Conservation (phyloP, 2,329 filamentous ascomycete species). For the Botrytis elliptica region DNA sequence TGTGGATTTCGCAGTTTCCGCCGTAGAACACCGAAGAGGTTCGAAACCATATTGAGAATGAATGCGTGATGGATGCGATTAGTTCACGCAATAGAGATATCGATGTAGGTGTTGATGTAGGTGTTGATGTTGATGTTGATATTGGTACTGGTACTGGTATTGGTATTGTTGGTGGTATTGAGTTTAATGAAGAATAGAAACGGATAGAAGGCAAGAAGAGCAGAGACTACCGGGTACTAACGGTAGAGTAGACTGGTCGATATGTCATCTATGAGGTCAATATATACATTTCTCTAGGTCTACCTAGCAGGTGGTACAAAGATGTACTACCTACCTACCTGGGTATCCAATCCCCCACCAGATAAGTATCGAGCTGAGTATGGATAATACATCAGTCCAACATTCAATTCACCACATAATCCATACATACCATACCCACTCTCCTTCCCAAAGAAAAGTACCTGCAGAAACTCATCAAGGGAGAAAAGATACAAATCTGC, state of each 20-base stretch:
- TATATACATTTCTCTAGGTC: not conserved
- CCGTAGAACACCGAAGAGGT: not conserved
- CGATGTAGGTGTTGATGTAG: not conserved
- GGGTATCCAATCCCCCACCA: not conserved
- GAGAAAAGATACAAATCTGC: not conserved
- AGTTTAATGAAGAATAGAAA: not conserved
- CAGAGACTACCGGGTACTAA: not conserved
- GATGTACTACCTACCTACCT: not conserved
- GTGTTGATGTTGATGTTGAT: not conserved
- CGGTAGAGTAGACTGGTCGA: too few relatives aligned
- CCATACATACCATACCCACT: not conserved
- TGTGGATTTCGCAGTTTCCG: constrained; percentile 24
- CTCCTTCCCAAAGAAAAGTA: not conserved
- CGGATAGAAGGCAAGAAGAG: not conserved
- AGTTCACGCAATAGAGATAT: not conserved
- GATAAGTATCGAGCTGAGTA: not conserved
- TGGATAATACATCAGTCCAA: not conserved
- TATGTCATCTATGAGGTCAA: not conserved
- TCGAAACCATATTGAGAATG: not conserved
- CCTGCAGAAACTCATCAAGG: not conserved
- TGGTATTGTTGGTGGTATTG: not conserved
- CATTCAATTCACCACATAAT: not conserved
- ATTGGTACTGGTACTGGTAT: too few relatives aligned
- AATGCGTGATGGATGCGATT: not conserved
- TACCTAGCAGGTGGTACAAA: not conserved